These are phyloP conservation scores for Eimeria tenella DNA, from an alignment of 169 alveolate genomes.

Conservation along the genomic window DNA sequence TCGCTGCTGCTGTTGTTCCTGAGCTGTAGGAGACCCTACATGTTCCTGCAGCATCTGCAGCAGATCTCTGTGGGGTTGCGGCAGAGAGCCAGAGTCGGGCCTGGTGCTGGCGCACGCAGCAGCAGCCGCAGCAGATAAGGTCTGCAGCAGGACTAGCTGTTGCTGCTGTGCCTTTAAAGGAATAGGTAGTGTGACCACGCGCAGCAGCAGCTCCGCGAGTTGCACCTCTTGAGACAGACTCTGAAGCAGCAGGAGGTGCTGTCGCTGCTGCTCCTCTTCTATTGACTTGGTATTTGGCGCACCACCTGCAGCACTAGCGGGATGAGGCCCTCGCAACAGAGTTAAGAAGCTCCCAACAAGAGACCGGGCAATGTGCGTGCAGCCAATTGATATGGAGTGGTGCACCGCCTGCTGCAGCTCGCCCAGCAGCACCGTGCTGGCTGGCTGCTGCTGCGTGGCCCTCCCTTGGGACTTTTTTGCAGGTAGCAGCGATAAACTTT, in stretches of 20 bases:
- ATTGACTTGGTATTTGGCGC: neutral
- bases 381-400: slow-evolving; percentile 33
- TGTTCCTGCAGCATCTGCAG: slow-evolving; percentile 66
- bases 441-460: neutral
- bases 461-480: slow-evolving; percentile 7
- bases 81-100: neutral
- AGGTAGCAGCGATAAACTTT: neutral
- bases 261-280: slow-evolving; percentile 50
- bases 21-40: neutral
- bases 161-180: slow-evolving; percentile 59
- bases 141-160: slow-evolving; percentile 69
- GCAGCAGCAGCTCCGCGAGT: slow-evolving; percentile 63
- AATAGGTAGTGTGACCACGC: slow-evolving; percentile 35
- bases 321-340: neutral
- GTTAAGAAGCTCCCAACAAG: slow-evolving; percentile 22
- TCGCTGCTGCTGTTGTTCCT: slow-evolving; percentile 5
- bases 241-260: slow-evolving; percentile 57
- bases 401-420: slow-evolving; percentile 55
- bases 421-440: slow-evolving; percentile 14
- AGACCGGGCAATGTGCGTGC: slow-evolving; percentile 34
- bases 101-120: slow-evolving; percentile 60
- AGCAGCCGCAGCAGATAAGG: slow-evolving; percentile 68
- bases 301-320: slow-evolving; percentile 5
- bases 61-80: slow-evolving; percentile 43
- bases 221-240: slow-evolving; percentile 33